phyloP scores from a whole-genome alignment of 1,284 basidiomycete genomes.

The Fereydounia khargensis region DNA sequence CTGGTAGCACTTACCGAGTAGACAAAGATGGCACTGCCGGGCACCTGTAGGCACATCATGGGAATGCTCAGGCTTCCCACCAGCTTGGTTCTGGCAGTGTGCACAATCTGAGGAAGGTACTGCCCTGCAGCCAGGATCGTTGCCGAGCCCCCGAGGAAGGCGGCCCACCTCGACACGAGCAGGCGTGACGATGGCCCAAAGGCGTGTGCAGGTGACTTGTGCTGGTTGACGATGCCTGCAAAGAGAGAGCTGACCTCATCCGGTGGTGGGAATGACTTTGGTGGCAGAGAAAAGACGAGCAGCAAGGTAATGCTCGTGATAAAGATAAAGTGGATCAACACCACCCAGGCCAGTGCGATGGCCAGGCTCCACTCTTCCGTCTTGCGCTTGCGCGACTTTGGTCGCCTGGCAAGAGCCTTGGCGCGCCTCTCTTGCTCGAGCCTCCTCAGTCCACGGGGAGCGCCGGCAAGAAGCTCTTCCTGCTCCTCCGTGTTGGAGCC shows the following conservation, averaged over 20 bases:
- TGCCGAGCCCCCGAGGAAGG: conserved; percentile 80
- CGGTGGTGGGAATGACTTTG: conserved; percentile 20
- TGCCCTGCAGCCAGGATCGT: conserved; percentile 76
- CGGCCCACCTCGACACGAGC: conserved; percentile 66
- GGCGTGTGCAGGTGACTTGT: not conserved
- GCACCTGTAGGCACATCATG: conserved; percentile 93
- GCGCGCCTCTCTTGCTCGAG: conserved; percentile 22
- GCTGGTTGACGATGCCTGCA: conserved; percentile 2
- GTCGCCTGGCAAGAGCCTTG: conserved; percentile 6
- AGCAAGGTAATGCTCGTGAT: conserved; percentile 16
- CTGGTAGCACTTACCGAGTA: conserved; percentile 72
- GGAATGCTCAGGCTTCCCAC: conserved; percentile 89
- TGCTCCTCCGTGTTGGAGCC: conserved; percentile 1
- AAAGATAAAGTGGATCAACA: conserved; percentile 66
- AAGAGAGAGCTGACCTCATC: conserved; percentile 12
- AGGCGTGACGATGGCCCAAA: conserved; percentile 36
- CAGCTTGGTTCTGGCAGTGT: conserved; percentile 74
- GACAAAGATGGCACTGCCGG: conserved; percentile 85
- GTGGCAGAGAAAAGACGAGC: conserved; percentile 13
- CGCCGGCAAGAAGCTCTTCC: conserved; percentile 11
- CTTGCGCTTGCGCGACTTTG: conserved; percentile 36
- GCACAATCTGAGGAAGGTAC: conserved; percentile 80
- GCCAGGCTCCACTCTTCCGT: conserved; percentile 75
- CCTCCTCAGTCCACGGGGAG: conserved; percentile 20
- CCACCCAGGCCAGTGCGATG: conserved; percentile 70